These are phyloP conservation scores for Eimeria zaria DNA, from an alignment of 169 alveolate genomes.

Conservation along the genomic window DNA sequence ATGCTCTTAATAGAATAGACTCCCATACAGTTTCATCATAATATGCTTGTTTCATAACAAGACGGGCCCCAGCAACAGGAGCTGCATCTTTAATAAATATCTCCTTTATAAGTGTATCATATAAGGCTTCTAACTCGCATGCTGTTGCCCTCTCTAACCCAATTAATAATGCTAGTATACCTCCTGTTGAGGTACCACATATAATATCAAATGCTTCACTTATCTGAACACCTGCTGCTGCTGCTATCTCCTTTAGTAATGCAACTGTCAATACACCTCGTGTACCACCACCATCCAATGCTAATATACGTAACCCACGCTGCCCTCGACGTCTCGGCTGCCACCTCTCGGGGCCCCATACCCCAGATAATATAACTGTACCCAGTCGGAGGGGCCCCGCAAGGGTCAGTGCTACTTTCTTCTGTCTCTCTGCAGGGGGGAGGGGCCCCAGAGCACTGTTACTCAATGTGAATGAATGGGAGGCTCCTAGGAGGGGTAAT, in stretches of 20 bases:
- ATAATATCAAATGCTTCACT: constrained; percentile 92
- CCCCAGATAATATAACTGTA: constrained; percentile 69
- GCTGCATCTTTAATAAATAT: constrained; percentile 90
- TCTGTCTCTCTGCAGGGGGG: constrained; percentile 26
- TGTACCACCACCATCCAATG: constrained; percentile 94
- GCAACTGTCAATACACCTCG: constrained; percentile 93
- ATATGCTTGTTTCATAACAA: constrained; percentile 90
- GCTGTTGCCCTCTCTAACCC: constrained; percentile 91
- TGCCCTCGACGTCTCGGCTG: constrained; percentile 83
- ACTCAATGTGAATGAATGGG: neutral
- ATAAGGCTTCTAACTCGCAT: constrained; percentile 87
- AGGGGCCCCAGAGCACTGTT: neutral
- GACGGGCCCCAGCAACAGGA: constrained; percentile 90
- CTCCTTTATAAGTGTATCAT: constrained; percentile 90
- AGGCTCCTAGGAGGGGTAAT: neutral
- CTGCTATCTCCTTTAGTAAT: constrained; percentile 87
- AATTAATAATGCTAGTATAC: constrained; percentile 90
- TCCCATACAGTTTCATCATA: constrained; percentile 90
- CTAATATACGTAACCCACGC: constrained; percentile 90
- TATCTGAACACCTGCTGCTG: constrained; percentile 84
- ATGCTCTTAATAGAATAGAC: constrained; percentile 85
- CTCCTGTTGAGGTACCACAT: constrained; percentile 95
- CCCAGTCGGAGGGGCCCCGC: constrained; percentile 79
- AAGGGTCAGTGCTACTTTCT: constrained; percentile 3
- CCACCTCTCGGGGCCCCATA: constrained; percentile 80